These are phyloP conservation scores for Phytophthora lateralis DNA, from an alignment of 352 stramenopile genomes.

Conservation along the genomic window DNA sequence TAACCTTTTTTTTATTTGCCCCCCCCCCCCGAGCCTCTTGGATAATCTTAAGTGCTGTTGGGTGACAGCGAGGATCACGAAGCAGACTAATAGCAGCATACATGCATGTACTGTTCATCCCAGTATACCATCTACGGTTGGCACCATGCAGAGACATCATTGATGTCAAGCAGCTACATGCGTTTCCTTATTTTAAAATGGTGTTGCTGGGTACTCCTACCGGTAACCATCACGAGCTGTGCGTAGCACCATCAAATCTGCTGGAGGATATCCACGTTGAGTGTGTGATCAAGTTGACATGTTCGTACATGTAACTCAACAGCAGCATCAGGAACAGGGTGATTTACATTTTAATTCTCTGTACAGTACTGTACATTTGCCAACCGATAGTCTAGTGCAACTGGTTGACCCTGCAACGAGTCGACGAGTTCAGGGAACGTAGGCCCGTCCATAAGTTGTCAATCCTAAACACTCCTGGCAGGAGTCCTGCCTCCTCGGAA, in stretches of 20 bases:
- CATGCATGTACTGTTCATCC: conserved; percentile 18
- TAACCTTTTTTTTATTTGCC: too few species aligned
- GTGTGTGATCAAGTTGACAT: neutral
- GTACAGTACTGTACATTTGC: too few species aligned
- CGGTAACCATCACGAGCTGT: too few species aligned
- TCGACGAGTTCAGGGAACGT: neutral
- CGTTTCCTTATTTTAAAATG: neutral
- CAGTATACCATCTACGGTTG: too few species aligned
- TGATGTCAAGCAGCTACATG: too few species aligned
- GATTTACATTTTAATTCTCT: neutral
- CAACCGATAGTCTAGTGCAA: neutral
- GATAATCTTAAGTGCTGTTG: conserved; percentile 5
- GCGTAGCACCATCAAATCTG: too few species aligned
- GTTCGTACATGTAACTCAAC: neutral
- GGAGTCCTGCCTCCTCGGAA: neutral
- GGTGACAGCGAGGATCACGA: neutral
- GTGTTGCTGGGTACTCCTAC: too few species aligned
- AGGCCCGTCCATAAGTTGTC: neutral
- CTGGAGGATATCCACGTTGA: neutral
- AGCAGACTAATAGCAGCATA: conserved; percentile 8
- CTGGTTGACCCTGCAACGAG: neutral
- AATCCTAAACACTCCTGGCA: neutral
- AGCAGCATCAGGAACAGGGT: neutral
- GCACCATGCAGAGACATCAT: neutral
- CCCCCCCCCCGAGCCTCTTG: too few species aligned